phyloP scores from a whole-genome alignment of 192 early-diverging fungal genomes.

The Coemansia aciculifera region DNA sequence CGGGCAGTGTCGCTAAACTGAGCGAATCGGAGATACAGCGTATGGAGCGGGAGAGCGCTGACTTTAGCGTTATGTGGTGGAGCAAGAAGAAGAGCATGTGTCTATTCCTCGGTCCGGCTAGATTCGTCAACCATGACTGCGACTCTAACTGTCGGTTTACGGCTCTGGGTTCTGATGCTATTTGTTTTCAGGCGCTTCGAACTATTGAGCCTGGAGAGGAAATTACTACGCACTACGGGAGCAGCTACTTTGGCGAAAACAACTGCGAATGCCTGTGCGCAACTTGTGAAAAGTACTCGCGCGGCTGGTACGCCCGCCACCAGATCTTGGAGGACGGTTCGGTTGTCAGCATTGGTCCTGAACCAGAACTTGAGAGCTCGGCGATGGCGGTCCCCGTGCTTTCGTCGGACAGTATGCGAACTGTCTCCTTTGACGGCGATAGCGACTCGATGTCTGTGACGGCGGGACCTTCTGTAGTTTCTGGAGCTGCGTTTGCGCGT shows the following conservation, averaged over 20 bases:
- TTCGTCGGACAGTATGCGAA: slow-evolving; percentile 9
- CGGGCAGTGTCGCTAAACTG: slow-evolving; percentile 61
- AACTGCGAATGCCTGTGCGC: slow-evolving; percentile 74
- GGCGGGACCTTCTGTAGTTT: not conserved
- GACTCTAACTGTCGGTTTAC: slow-evolving; percentile 61
- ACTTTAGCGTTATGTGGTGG: slow-evolving; percentile 72
- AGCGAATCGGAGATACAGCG: slow-evolving; percentile 29
- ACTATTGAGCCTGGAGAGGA: slow-evolving; percentile 70
- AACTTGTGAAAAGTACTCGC: slow-evolving; percentile 65
- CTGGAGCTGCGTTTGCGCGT: not conserved
- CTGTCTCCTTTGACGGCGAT: slow-evolving; percentile 8
- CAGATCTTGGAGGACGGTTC: not conserved
- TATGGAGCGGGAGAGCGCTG: slow-evolving; percentile 44
- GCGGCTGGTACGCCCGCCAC: slow-evolving; percentile 38
- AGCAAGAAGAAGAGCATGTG: slow-evolving; percentile 58
- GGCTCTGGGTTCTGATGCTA: slow-evolving; percentile 47
- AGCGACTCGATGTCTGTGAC: slow-evolving; percentile 20
- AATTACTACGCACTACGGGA: slow-evolving; percentile 67
- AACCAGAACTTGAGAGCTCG: not conserved
- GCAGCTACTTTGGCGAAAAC: slow-evolving; percentile 65
- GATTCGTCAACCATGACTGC: slow-evolving; percentile 80
- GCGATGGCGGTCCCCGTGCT: slow-evolving; percentile 1
- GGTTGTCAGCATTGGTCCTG: not conserved
- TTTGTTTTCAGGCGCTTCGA: slow-evolving; percentile 66
- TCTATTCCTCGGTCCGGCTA: slow-evolving; percentile 69